phyloP scores from a whole-genome alignment of 441 rosid genomes.

The Euphorbia celastroides region DNA sequence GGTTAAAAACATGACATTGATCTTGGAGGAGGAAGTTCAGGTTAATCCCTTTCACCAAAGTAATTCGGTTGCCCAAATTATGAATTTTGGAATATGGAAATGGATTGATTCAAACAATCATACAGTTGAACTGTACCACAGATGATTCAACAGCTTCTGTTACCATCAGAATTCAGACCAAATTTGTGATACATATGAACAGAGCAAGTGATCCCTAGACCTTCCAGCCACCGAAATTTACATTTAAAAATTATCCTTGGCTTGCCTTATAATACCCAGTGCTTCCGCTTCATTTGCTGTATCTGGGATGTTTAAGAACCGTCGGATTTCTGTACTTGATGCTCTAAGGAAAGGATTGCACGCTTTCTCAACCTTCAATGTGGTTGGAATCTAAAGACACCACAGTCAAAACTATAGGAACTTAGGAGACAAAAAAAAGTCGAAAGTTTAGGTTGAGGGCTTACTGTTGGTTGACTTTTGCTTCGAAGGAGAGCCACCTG shows the following conservation, averaged over 20 bases:
- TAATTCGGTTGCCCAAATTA: no score
- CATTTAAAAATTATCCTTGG: constrained; percentile 68
- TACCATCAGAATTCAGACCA: constrained; percentile 6
- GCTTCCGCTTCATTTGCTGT: constrained; percentile 65
- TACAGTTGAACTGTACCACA: neutral
- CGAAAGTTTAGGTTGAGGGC: constrained; percentile 10
- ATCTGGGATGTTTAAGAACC: constrained; percentile 46
- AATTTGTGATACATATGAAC: constrained; percentile 9
- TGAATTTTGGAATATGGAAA: neutral
- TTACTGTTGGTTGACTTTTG: constrained; percentile 84
- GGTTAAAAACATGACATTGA: no score
- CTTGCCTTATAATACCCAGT: constrained; percentile 53
- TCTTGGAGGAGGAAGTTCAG: no score
- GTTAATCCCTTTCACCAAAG: no score
- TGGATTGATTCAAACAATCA: neutral
- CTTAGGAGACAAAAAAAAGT: neutral
- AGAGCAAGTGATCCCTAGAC: neutral
- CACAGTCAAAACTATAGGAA: no score
- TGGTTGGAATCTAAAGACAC: constrained; percentile 96
- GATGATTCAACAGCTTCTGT: no score
- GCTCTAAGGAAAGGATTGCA: constrained; percentile 94
- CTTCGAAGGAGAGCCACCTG: constrained; percentile 68
- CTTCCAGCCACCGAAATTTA: constrained; percentile 9
- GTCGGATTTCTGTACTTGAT: constrained; percentile 62
- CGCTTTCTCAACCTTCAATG: constrained; percentile 71